These are phyloP conservation scores for Microdochium trichocladiopsis DNA, from an alignment of 2,329 filamentous ascomycete species.

Conservation along the genomic window DNA sequence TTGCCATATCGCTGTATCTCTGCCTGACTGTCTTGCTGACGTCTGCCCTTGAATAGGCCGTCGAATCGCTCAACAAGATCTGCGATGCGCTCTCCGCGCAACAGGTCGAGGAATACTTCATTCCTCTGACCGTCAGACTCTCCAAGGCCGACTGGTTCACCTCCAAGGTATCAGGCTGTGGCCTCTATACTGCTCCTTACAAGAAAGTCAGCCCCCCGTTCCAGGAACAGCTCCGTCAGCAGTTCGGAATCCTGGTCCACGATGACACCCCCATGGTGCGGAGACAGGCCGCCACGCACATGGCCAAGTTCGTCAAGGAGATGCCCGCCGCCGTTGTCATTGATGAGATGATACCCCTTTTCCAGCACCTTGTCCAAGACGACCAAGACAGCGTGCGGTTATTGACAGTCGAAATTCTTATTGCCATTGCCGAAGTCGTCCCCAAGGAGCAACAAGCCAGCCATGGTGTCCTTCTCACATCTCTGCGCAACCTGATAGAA, in stretches of 20 bases:
- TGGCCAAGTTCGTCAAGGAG: conserved; percentile 96
- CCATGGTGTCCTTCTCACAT: conserved; percentile 86
- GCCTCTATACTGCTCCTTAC: conserved; percentile 90
- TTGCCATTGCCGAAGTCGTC: conserved; percentile 92
- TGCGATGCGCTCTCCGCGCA: conserved; percentile 84
- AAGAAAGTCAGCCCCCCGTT: conserved; percentile 80
- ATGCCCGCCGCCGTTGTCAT: conserved; percentile 89
- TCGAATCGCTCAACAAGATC: conserved; percentile 99
- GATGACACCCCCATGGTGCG: conserved; percentile 99
- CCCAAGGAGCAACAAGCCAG: conserved; percentile 97
- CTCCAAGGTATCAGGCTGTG: conserved; percentile 96
- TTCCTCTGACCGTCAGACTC: conserved; percentile 88
- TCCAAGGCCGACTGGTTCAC: conserved; percentile 99
- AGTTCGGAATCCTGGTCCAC: conserved; percentile 89
- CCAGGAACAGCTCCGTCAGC: conserved; percentile 85
- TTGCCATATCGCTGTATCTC: background rate
- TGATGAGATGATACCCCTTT: conserved; percentile 97
- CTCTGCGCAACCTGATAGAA: conserved; percentile 87
- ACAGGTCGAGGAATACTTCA: conserved; percentile 96
- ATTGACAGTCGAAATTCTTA: conserved; percentile 92
- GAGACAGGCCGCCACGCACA: conserved; percentile 90
- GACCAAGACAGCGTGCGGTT: conserved; percentile 97
- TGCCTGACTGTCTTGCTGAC: background rate
- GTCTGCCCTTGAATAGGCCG: conserved; percentile 53
- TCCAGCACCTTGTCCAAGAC: conserved; percentile 92